Conservation (phyloP, 345 rosid species). For the Acer negundo region DNA sequence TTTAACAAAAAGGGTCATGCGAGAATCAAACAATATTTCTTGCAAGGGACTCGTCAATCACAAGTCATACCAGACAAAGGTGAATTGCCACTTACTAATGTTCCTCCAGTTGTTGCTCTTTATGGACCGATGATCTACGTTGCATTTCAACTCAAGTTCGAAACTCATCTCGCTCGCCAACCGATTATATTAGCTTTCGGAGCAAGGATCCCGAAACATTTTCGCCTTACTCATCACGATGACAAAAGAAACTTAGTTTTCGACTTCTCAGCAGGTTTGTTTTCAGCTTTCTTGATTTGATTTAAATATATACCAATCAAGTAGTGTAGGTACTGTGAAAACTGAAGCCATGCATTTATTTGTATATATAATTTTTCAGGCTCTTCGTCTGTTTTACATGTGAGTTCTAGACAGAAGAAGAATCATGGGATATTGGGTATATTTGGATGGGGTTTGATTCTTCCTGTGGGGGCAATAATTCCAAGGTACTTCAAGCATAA, state of each 20-base stretch:
- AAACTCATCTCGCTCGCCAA: constrained; percentile 48
- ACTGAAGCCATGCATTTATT: background rate
- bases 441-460: constrained; percentile 76
- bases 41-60: constrained; percentile 59
- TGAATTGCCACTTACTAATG: constrained; percentile 62
- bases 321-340: background rate
- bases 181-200: constrained; percentile 78
- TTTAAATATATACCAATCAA: too few species aligned
- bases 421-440: constrained; percentile 75
- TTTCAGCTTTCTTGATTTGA: background rate
- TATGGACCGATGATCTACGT: constrained; percentile 75
- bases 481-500: constrained; percentile 81
- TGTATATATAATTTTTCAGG: constrained; percentile 30
- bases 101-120: constrained; percentile 71
- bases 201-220: constrained; percentile 47
- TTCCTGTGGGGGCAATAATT: constrained; percentile 75
- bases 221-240: constrained; percentile 58
- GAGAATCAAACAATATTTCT: constrained; percentile 70
- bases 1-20: constrained; percentile 71
- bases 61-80: constrained; percentile 76
- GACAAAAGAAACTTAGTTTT: constrained; percentile 68
- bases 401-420: constrained; percentile 50
- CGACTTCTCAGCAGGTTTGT: constrained; percentile 69
- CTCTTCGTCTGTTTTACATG: constrained; percentile 32
- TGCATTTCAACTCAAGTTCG: constrained; percentile 77